phyloP scores from a whole-genome alignment of 345 rosid species.

The Eucalyptus lansdowneana region DNA sequence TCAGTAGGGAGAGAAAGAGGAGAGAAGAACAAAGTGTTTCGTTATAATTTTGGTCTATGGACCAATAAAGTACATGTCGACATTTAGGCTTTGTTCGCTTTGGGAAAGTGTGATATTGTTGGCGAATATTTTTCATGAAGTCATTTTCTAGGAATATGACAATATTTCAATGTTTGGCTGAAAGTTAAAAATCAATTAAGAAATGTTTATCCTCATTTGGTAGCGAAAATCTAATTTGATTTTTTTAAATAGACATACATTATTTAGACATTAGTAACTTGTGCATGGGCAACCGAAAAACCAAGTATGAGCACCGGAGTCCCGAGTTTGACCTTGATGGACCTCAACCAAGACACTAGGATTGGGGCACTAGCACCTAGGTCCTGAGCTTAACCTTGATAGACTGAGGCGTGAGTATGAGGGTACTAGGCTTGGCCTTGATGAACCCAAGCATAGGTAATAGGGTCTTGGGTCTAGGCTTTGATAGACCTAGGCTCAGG shows the following conservation, averaged over 20 bases:
- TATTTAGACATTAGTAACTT: no score
- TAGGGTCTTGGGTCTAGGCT: fast-evolving
- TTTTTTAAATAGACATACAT: no score
- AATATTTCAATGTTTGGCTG: not conserved
- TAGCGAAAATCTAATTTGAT: no score
- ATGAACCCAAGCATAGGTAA: fast-evolving
- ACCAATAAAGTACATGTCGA: not conserved
- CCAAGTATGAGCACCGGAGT: fast-evolving
- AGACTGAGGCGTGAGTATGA: fast-evolving
- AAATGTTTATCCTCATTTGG: not conserved
- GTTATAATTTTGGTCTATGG: not conserved
- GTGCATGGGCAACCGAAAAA: fast-evolving
- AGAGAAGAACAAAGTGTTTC: not conserved
- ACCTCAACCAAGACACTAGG: fast-evolving
- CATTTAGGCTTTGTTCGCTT: not conserved
- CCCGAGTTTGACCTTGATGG: no score
- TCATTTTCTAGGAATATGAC: no score
- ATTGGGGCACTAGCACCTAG: no score
- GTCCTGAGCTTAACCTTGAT: fast-evolving
- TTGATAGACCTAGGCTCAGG: no score
- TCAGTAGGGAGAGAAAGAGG: not conserved
- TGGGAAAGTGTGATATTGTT: no score
- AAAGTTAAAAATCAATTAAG: not conserved
- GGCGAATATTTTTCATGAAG: no score
- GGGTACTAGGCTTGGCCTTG: no score